A percentile compares a stretch with the other conserved stretches of the same genome.
These are phyloP conservation scores for Calonectria crousiana DNA, from an alignment of 2,329 filamentous ascomycete species.

Conservation along the genomic window DNA sequence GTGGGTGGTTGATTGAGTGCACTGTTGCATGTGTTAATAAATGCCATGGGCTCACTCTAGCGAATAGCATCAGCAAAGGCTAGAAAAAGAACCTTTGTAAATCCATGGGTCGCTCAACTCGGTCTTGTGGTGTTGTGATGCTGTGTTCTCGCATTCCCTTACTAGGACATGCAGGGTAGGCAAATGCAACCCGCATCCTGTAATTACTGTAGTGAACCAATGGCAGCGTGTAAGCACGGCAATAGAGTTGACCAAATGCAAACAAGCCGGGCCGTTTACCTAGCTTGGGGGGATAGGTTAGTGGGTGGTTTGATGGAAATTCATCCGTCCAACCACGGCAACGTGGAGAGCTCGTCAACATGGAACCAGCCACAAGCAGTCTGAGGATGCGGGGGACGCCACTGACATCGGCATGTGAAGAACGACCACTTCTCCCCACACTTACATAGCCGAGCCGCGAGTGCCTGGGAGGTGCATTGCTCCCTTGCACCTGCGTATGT, in stretches of 20 bases:
- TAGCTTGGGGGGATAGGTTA: neutral
- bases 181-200: neutral
- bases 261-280: neutral
- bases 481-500: slow-evolving; percentile 1
- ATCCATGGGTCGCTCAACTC: neutral
- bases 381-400: slow-evolving; percentile 7
- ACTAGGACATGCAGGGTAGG: neutral
- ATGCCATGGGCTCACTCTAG: neutral
- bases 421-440: neutral
- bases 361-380: slow-evolving; percentile 1
- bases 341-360: neutral
- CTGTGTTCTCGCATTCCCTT: neutral
- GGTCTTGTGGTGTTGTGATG: neutral
- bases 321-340: slow-evolving; percentile 8
- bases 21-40: neutral
- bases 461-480: neutral
- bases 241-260: neutral
- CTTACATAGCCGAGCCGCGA: neutral
- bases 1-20: neutral
- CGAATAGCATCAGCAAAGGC: neutral
- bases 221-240: neutral
- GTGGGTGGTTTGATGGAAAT: neutral
- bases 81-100: neutral
- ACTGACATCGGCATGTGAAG: slow-evolving; percentile 22
- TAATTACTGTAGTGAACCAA: slow-evolving; percentile 9